Evolutionary conservation across 73 alveolate genomes (phyloP).

Genomic region (Effrenium voratum): DNA sequence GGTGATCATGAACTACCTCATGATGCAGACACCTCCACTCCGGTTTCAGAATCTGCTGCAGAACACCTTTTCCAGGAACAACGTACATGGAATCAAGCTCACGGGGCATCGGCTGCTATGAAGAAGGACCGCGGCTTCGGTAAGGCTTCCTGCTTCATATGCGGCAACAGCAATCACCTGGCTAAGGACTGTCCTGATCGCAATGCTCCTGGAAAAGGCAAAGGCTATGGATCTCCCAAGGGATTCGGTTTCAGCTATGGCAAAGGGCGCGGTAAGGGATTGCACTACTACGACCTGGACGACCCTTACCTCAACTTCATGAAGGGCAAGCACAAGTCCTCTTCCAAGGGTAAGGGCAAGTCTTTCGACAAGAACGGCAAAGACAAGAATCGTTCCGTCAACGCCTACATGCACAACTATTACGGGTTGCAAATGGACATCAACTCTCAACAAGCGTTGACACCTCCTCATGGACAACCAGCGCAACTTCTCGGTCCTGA

Average conservation of each 20-base stretch:
- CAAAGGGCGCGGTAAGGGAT: no score
- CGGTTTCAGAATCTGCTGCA: background rate
- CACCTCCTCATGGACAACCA: background rate
- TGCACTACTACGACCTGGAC: background rate
- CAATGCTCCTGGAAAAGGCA: background rate
- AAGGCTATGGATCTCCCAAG: background rate
- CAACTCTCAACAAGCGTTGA: background rate
- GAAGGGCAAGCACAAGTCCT: background rate
- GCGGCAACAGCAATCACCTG: background rate
- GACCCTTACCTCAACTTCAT: no score
- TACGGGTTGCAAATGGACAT: background rate
- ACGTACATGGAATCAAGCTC: conserved; percentile 11
- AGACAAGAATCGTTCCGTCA: background rate
- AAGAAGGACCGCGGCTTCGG: conserved; percentile 23
- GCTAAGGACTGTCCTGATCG: background rate
- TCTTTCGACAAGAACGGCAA: background rate
- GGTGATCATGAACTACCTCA: background rate
- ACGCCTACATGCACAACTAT: background rate
- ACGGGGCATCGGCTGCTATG: background rate
- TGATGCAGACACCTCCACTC: background rate
- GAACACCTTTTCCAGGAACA: background rate
- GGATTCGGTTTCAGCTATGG: no score
- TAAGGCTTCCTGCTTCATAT: background rate
- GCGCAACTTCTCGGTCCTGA: background rate
- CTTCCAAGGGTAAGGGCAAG: background rate